Evolutionary conservation across 352 stramenopile genomes (phyloP).

Genomic region (Pythium oligandrum): DNA sequence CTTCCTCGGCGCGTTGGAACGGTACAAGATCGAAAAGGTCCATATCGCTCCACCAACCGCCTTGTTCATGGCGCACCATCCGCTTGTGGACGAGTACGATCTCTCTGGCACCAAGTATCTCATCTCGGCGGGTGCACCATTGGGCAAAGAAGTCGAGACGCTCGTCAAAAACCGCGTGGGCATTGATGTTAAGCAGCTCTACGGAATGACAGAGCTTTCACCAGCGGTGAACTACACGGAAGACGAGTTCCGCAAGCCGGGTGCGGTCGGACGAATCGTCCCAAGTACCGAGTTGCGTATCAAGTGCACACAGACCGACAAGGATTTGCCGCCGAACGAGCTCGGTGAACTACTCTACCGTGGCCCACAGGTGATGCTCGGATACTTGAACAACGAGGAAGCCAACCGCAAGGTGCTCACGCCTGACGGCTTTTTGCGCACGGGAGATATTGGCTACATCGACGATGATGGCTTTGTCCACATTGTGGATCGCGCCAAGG

Average conservation of each 20-base stretch:
- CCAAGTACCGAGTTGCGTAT: conserved; percentile 56
- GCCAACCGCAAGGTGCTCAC: conserved; percentile 79
- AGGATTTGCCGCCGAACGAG: conserved; percentile 30
- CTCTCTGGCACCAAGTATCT: conserved; percentile 63
- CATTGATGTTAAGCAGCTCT: conserved; percentile 39
- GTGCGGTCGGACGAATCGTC: conserved; percentile 41
- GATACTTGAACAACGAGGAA: conserved; percentile 87
- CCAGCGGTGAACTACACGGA: conserved; percentile 29
- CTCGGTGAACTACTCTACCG: conserved; percentile 82
- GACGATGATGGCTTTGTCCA: conserved; percentile 90
- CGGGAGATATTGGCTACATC: conserved; percentile 91
- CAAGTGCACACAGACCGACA: conserved; percentile 32
- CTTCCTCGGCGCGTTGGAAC: conserved; percentile 58
- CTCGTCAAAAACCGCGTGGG: conserved; percentile 56
- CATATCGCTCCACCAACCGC: conserved; percentile 85
- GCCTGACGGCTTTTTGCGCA: conserved; percentile 78
- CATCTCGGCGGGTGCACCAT: conserved; percentile 74
- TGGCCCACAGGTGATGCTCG: conserved; percentile 88
- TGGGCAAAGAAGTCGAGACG: conserved; percentile 64
- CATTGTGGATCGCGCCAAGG: conserved; percentile 91
- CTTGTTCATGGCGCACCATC: conserved; percentile 72
- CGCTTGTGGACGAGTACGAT: conserved; percentile 85
- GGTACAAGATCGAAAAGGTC: conserved; percentile 15
- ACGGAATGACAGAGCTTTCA: conserved; percentile 61
- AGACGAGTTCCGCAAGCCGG: conserved; percentile 7